phyloP scores from a whole-genome alignment of 148 eudicot species.

The Chenopodium formosanum region DNA sequence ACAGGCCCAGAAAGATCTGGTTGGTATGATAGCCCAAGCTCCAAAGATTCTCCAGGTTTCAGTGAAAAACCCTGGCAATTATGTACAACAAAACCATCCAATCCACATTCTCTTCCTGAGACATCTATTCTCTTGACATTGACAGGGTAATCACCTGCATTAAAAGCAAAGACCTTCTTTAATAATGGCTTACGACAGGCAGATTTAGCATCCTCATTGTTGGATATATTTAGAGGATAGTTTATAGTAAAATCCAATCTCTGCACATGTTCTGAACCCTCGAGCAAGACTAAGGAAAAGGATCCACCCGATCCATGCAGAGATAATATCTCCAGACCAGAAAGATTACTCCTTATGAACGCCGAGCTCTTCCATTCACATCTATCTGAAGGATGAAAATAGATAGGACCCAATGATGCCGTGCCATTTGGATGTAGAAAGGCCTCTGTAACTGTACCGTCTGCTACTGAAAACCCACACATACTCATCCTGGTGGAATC shows the following conservation, averaged over 20 bases:
- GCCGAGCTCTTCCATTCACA: slow-evolving; percentile 86
- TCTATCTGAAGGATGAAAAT: slow-evolving; percentile 70
- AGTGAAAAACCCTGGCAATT: slow-evolving; percentile 66
- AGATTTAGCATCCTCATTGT: slow-evolving; percentile 28
- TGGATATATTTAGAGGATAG: slow-evolving; percentile 36
- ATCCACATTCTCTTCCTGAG: slow-evolving; percentile 68
- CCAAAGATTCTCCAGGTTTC: slow-evolving; percentile 63
- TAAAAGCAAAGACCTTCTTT: slow-evolving; percentile 59
- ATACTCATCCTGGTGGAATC: slow-evolving; percentile 39
- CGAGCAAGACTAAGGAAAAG: slow-evolving; percentile 55
- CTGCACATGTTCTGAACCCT: slow-evolving; percentile 47
- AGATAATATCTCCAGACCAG: slow-evolving; percentile 79
- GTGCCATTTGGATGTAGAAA: slow-evolving; percentile 59
- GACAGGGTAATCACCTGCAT: slow-evolving; percentile 70
- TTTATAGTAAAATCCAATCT: slow-evolving; percentile 60
- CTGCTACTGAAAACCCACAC: slow-evolving; percentile 61
- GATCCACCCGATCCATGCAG: slow-evolving; percentile 76
- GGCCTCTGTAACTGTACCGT: slow-evolving; percentile 59
- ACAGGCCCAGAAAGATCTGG: slow-evolving; percentile 53
- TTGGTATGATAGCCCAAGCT: slow-evolving; percentile 57
- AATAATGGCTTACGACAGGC: slow-evolving; percentile 48
- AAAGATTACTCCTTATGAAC: slow-evolving; percentile 74
- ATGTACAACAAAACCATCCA: slow-evolving; percentile 71
- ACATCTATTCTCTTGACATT: slow-evolving; percentile 53
- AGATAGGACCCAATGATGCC: slow-evolving; percentile 68